Evolutionary conservation across 106 monocot species (phyloP).

Genomic region (Triglochin maritima): DNA sequence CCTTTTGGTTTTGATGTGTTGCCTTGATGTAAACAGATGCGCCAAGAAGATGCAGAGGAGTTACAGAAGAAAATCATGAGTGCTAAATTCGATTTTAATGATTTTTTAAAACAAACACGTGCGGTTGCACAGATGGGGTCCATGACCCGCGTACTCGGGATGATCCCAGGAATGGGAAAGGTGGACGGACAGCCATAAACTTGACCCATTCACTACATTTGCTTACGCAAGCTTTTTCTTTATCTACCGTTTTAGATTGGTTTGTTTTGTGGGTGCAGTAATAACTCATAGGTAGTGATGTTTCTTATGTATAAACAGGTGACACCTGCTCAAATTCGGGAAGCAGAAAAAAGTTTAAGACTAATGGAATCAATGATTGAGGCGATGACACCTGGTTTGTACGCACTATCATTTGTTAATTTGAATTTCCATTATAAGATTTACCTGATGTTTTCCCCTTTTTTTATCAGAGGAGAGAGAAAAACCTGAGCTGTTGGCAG

Average conservation of each 20-base stretch:
- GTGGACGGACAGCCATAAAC: conserved; percentile 15
- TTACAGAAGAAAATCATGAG: conserved; percentile 96
- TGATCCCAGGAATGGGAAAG: conserved; percentile 98
- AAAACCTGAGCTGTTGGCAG: conserved; percentile 88
- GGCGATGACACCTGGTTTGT: conserved; percentile 82
- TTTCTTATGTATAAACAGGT: conserved; percentile 29
- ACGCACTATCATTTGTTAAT: not conserved
- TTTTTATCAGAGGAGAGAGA: conserved; percentile 69
- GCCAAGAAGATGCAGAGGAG: conserved; percentile 91
- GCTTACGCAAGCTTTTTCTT: too few species aligned
- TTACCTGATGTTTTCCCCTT: not conserved
- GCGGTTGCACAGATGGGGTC: conserved; percentile 95
- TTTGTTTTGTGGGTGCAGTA: too few species aligned
- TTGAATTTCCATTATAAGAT: not conserved
- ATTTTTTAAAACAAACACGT: conserved; percentile 92
- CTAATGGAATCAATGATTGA: conserved; percentile 89
- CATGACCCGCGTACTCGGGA: conserved; percentile 84
- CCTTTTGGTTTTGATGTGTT: not conserved
- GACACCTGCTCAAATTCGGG: conserved; percentile 96
- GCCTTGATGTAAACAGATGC: conserved; percentile 38
- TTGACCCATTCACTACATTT: too few species aligned
- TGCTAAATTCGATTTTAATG: conserved; percentile 95
- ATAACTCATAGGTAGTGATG: too few species aligned
- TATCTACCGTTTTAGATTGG: too few species aligned
- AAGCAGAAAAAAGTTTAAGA: conserved; percentile 85